Percentiles rank a stretch among this genome's conserved stretches.
phyloP scores from a whole-genome alignment of 108 stramenopile genomes.

The Conticribra weissflogii region DNA sequence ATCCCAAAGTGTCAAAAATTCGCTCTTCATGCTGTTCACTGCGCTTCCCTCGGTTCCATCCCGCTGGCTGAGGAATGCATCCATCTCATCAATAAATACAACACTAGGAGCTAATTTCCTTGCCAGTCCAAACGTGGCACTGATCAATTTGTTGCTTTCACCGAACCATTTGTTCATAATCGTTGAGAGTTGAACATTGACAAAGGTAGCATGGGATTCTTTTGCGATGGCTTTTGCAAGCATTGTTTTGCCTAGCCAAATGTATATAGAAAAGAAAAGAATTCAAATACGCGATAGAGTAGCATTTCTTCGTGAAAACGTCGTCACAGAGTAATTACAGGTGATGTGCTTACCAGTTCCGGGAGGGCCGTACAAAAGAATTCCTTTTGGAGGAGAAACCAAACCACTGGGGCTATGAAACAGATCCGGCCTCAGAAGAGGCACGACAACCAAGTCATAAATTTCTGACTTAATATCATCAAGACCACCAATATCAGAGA shows the following conservation, averaged over 20 bases:
- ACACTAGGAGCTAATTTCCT: slow-evolving; percentile 92
- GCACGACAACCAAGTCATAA: slow-evolving; percentile 91
- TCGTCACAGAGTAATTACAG: not conserved
- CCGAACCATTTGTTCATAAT: slow-evolving; percentile 98
- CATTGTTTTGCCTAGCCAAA: slow-evolving; percentile 99
- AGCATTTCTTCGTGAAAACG: not conserved
- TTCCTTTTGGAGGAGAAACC: slow-evolving; percentile 86
- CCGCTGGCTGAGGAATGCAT: slow-evolving; percentile 87
- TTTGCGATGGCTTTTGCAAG: slow-evolving; percentile 94
- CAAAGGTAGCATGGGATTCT: slow-evolving; percentile 93
- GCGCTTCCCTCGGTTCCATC: slow-evolving; percentile 78
- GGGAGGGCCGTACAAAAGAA: slow-evolving; percentile 67
- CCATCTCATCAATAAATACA: slow-evolving; percentile 98
- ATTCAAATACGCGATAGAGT: too few species aligned
- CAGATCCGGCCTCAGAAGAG: slow-evolving; percentile 88
- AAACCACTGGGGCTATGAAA: slow-evolving; percentile 62
- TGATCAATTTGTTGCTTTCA: slow-evolving; percentile 93
- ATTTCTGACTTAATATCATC: slow-evolving; percentile 88
- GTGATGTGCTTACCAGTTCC: slow-evolving; percentile 22
- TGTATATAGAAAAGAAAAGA: too few species aligned
- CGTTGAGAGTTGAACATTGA: slow-evolving; percentile 89
- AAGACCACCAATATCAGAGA: slow-evolving; percentile 92
- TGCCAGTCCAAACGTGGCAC: slow-evolving; percentile 92
- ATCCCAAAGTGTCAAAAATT: slow-evolving; percentile 98
- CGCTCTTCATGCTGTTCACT: slow-evolving; percentile 86